Percentiles rank a stretch among this genome's conserved stretches.
Evolutionary conservation across 805 yeast genomes (phyloP).

Genomic region (Scheffersomyces spartinae): DNA sequence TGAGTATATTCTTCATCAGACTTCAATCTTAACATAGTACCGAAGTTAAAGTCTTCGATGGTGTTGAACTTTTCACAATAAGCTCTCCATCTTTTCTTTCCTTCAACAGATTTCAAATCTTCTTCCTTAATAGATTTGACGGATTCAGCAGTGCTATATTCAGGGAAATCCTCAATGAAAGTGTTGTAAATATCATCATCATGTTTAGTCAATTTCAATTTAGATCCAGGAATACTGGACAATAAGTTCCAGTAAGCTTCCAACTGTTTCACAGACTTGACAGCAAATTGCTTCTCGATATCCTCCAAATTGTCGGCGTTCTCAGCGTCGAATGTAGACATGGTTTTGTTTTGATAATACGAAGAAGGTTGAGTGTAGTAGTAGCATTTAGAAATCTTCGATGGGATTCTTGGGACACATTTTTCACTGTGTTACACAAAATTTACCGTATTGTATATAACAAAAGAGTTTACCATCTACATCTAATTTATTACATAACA

Average conservation of each 20-base stretch:
- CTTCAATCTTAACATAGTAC: constrained; percentile 78
- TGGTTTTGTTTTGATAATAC: too few species aligned
- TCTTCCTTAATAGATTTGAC: constrained; percentile 58
- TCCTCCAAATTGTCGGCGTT: constrained; percentile 91
- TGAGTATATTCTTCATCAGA: constrained; percentile 67
- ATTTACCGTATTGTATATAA: too few species aligned
- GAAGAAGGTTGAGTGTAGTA: too few species aligned
- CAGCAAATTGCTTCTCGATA: constrained; percentile 96
- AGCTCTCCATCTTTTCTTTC: constrained; percentile 85
- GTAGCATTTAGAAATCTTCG: too few species aligned
- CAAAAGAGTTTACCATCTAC: too few species aligned
- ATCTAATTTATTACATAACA: too few species aligned
- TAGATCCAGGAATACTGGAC: constrained; percentile 65
- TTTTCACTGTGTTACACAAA: too few species aligned
- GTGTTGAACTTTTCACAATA: constrained; percentile 67
- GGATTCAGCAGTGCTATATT: constrained; percentile 50
- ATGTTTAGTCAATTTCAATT: constrained; percentile 56
- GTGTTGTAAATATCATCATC: constrained; percentile 61
- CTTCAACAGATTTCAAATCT: constrained; percentile 66
- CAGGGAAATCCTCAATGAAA: constrained; percentile 74
- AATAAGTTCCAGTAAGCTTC: constrained; percentile 86
- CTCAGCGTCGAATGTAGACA: constrained; percentile 69
- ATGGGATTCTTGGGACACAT: too few species aligned
- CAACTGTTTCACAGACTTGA: constrained; percentile 91
- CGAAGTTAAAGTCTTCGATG: constrained; percentile 89